These are phyloP conservation scores for Blumeria hordei DNA, from an alignment of 2,329 filamentous ascomycete genomes.

Conservation along the genomic window DNA sequence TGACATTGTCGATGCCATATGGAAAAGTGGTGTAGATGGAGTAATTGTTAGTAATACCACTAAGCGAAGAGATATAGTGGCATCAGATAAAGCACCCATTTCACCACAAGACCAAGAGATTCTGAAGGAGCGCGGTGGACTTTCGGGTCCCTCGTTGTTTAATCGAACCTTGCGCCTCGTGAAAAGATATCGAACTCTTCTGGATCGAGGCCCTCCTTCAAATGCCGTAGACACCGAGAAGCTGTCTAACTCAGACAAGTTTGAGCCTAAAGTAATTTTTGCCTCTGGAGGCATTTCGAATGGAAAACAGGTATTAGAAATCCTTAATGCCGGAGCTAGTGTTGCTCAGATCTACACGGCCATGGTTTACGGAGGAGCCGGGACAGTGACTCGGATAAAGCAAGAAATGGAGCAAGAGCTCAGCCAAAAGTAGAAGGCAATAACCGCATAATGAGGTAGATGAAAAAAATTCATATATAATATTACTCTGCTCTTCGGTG, in stretches of 20 bases:
- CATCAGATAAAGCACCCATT: constrained; percentile 42
- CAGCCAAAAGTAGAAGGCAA: constrained; percentile 19
- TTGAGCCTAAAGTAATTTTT: constrained; percentile 51
- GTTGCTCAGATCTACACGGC: constrained; percentile 84
- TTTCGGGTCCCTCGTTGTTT: constrained; percentile 78
- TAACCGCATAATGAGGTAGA: too few species aligned
- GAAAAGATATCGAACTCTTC: constrained; percentile 46
- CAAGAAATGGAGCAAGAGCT: constrained; percentile 27
- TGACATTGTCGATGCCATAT: constrained; percentile 71
- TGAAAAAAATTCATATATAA: too few species aligned
- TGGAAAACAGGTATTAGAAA: constrained; percentile 57
- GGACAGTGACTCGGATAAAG: constrained; percentile 42
- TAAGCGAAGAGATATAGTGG: constrained; percentile 47
- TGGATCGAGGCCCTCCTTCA: constrained; percentile 26
- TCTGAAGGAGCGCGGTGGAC: constrained; percentile 60
- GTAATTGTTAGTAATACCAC: constrained; percentile 97
- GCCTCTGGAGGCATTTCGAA: constrained; percentile 83
- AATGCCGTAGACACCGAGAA: neutral
- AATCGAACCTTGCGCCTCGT: constrained; percentile 57
- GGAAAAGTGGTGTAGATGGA: constrained; percentile 67
- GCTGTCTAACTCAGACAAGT: too few species aligned
- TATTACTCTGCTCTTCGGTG: too few species aligned
- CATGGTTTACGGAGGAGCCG: constrained; percentile 34
- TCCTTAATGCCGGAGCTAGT: constrained; percentile 71
- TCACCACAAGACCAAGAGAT: constrained; percentile 39